These are phyloP conservation scores for Yarrowia galli DNA, from an alignment of 1,139 yeast genomes.

Conservation along the genomic window DNA sequence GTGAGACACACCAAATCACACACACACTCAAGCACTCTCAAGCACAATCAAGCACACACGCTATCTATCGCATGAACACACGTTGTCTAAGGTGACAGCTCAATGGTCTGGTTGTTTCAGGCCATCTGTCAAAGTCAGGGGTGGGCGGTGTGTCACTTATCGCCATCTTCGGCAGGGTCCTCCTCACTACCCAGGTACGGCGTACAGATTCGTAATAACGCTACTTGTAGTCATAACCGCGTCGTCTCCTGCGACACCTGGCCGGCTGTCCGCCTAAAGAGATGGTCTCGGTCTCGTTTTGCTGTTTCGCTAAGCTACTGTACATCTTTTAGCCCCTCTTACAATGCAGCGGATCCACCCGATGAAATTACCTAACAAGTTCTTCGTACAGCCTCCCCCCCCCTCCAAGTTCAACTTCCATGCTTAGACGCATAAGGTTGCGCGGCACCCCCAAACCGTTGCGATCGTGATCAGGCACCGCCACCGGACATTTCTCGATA, in stretches of 20 bases:
- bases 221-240: too few species aligned
- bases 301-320: constrained; percentile 11
- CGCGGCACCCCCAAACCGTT: constrained; percentile 7
- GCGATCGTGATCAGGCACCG: neutral
- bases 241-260: too few species aligned
- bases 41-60: neutral
- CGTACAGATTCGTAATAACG: too few species aligned
- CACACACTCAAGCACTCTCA: too few species aligned
- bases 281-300: too few species aligned
- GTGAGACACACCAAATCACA: neutral
- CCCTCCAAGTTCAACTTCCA: too few species aligned
- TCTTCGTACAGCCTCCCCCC: constrained; percentile 2
- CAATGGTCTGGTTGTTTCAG: neutral
- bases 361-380: neutral
- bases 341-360: constrained; percentile 18
- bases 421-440: constrained; percentile 4
- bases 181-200: too few species aligned
- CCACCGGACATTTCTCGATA: neutral
- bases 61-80: too few species aligned
- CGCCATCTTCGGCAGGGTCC: neutral
- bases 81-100: neutral
- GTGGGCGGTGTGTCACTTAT: too few species aligned
- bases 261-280: too few species aligned
- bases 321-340: constrained; percentile 8
- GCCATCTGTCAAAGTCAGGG: neutral